Base-by-base conservation (phyloP, 2,329 filamentous ascomycete genomes). In the Cephalotrichum gorgonifer region DNA sequence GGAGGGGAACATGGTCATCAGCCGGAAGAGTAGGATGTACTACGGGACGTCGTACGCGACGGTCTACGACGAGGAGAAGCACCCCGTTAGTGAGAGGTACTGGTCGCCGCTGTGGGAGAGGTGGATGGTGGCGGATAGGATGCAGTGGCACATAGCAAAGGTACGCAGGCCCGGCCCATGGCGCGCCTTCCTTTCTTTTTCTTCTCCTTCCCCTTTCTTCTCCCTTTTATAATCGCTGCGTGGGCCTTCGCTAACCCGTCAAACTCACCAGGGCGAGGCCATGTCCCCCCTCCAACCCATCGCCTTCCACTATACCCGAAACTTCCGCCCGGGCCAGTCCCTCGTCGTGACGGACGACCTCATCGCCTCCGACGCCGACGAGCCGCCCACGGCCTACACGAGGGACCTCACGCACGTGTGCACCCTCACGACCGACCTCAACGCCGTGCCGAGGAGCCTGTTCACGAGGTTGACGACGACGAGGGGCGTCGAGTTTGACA, bases 91-190 rank as follows among this genome's bases (percentile, higher is more conserved):
- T 41, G 86, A 89, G 62, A 70, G 85, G 46, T 90, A 90, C 60
- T 90, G 85, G 85, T 85, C 80, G 55, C 85, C 84, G 6, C 63
- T 89, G 23, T 88, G 85, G 85, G 85, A 89, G 66, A 67, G 85
- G 44, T 89, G 84, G 85, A 89, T 88, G 85, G 85, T 90, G 6
- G 81, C 77, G 43, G 84, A 90, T 62, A 75, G 86, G 44, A 89
- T 91, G 85, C 84, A 88, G 65, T 90, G 86, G 86, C 85, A 89
- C 63, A 87, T 89, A 60, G 78, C 81, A 53, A 88, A 88, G 75
- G 83, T 82, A 57, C 56, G 71, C 27, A n/a, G n/a, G n/a, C n/a
- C n/a, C n/a, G n/a, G n/a, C n/a, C n/a, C n/a, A n/a, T n/a, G n/a
- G n/a, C n/a, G n/a, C n/a, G n/a, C 65, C 41, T 49, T 4, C 20